Conservation (phyloP, 1,139 yeast species). For the Arxiozyma bovina region DNA sequence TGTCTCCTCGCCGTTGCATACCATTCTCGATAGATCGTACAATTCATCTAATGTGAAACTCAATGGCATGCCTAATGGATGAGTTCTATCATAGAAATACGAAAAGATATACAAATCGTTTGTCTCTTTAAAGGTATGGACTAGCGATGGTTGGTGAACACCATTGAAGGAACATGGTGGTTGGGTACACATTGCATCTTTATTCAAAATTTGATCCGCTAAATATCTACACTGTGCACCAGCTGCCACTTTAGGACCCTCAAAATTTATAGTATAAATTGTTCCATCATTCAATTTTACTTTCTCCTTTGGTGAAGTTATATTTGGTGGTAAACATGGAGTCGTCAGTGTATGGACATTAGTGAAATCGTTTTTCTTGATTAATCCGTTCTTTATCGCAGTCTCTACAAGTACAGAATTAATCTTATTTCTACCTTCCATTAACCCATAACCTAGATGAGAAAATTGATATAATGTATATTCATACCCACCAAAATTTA, state of each 20-base stretch:
- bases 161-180: slow-evolving; percentile 96
- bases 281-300: slow-evolving; percentile 47
- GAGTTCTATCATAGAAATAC: slow-evolving; percentile 87
- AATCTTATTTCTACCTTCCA: slow-evolving; percentile 83
- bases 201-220: slow-evolving; percentile 75
- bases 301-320: slow-evolving; percentile 42
- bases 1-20: slow-evolving; percentile 69
- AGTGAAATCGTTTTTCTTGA: slow-evolving; percentile 34
- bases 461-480: slow-evolving; percentile 88
- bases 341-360: slow-evolving; percentile 45
- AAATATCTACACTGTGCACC: slow-evolving; percentile 74
- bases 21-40: slow-evolving; percentile 69
- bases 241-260: slow-evolving; percentile 56
- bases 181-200: slow-evolving; percentile 62
- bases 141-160: slow-evolving; percentile 87
- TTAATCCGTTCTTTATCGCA: slow-evolving; percentile 37
- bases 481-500: slow-evolving; percentile 70
- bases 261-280: slow-evolving; percentile 56
- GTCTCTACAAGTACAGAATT: slow-evolving; percentile 51
- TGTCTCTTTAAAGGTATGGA: slow-evolving; percentile 57
- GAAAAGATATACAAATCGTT: slow-evolving; percentile 84
- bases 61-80: slow-evolving; percentile 88
- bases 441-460: slow-evolving; percentile 90
- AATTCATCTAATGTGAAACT: slow-evolving; percentile 81
- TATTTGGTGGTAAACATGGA: slow-evolving; percentile 85